Evolutionary conservation across 108 stramenopile species (phyloP).

Genomic region (Pinguiococcus pyrenoidosus): DNA sequence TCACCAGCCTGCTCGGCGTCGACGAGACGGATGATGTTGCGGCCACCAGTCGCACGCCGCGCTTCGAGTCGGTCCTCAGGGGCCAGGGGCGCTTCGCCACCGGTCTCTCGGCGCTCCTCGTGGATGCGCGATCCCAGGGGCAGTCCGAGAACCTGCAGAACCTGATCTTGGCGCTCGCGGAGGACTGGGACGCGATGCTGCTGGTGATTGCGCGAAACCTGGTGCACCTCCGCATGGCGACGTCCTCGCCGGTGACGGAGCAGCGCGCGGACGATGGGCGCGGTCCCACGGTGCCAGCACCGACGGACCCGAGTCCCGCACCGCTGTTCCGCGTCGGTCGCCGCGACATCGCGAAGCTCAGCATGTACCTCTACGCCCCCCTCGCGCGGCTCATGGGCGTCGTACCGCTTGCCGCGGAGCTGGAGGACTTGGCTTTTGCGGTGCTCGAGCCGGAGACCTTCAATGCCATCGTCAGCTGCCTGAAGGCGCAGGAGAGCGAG

Average conservation of each 20-base stretch:
- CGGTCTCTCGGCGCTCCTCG: too few species aligned
- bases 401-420: slow-evolving; percentile 63
- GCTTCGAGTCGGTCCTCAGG: too few species aligned
- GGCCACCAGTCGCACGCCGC: too few species aligned
- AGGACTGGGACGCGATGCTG: background rate
- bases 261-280: background rate
- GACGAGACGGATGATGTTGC: too few species aligned
- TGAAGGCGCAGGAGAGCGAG: slow-evolving; percentile 28
- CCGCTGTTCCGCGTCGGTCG: too few species aligned
- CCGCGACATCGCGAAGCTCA: slow-evolving; percentile 46
- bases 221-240: background rate
- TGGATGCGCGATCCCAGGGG: too few species aligned
- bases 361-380: slow-evolving; percentile 62
- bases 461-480: background rate
- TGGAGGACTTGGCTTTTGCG: slow-evolving; percentile 64
- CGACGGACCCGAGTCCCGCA: background rate
- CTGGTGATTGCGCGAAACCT: background rate
- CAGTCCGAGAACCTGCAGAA: background rate
- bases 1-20: too few species aligned
- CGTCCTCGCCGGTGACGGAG: background rate
- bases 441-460: slow-evolving; percentile 6
- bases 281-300: background rate
- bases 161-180: background rate
- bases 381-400: slow-evolving; percentile 57
- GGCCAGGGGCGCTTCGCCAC: too few species aligned